phyloP scores from a whole-genome alignment of 306 rosid genomes.

The Lathyrus tuberosus region DNA sequence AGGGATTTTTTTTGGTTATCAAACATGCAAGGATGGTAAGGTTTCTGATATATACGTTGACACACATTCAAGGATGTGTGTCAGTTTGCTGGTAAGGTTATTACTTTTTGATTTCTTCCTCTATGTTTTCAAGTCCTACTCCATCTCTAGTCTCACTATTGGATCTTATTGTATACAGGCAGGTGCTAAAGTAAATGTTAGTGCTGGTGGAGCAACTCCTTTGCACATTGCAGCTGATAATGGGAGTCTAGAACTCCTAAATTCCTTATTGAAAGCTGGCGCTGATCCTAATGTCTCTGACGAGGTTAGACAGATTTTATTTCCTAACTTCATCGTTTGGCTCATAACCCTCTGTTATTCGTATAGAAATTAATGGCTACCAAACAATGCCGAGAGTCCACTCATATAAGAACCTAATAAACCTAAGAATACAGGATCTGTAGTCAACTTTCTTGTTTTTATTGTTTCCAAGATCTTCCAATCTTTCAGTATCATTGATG shows the following conservation, averaged over 20 bases:
- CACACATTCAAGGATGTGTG: background rate
- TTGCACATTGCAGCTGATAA: slow-evolving; percentile 86
- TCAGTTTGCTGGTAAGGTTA: slow-evolving; percentile 22
- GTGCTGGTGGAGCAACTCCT: slow-evolving; percentile 96
- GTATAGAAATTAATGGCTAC: background rate
- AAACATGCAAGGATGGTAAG: no score
- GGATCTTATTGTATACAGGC: slow-evolving; percentile 58
- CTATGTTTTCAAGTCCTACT: slow-evolving; percentile 13
- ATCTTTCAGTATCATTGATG: slow-evolving; percentile 22
- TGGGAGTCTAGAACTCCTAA: slow-evolving; percentile 67
- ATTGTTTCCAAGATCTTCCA: slow-evolving; percentile 26
- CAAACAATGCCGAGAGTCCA: background rate
- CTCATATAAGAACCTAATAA: slow-evolving; percentile 13
- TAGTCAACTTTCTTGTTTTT: slow-evolving; percentile 11
- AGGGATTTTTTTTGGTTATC: no score
- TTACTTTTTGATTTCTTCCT: slow-evolving; percentile 13
- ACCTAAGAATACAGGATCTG: slow-evolving; percentile 2
- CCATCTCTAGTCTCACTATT: slow-evolving; percentile 28
- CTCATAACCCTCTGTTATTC: background rate
- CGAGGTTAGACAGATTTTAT: slow-evolving; percentile 57
- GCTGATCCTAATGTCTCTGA: slow-evolving; percentile 79
- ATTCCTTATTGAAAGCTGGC: slow-evolving; percentile 78
- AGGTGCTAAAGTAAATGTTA: slow-evolving; percentile 80
- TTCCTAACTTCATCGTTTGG: no score
- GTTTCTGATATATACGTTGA: no score